Base-by-base conservation (phyloP, 495 filamentous ascomycete genomes). In the Podospora pseudoanserina region DNA sequence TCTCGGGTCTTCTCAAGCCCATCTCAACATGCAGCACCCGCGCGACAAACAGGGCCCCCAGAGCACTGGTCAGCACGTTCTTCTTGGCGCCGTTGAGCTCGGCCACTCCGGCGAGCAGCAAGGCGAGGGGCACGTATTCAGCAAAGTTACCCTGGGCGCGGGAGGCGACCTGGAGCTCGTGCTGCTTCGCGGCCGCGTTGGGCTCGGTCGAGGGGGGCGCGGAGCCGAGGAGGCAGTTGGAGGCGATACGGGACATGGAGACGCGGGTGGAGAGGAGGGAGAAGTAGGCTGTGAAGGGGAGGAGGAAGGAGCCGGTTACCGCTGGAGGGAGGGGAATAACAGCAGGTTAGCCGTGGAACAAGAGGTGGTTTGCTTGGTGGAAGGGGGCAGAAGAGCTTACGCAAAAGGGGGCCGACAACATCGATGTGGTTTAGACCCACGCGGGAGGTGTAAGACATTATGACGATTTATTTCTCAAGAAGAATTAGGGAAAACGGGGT, bases 211-310 rank as follows among this genome's bases (percentile, higher is more conserved):
- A 68, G 18, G 71, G 67, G 3, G 69, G 66, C 9, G 66, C 71
- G 65, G 80, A 74, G 64, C 79, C 79, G 18, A 82, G 60, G 34
- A 70, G 79, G 56, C 72, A 68, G 55, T 77, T 69, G 63, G 75
- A 70, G 20, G 67, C 65, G 9, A 84, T 58, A 19, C 82, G 78
- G 39, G 79, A 72, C 63, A 68, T 70, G 32, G 80, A 76, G 44
- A 84, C 74, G 60, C 82, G 78, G 65, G 72, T 74, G 67, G 75
- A 75, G 19, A 84, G 76, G 65, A 82, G 73, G 58, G 73, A 30
- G 59, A 81, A 77, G 65, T 84, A 83, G 9, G 79, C 79, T 15
- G 79, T 77, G 72, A 83, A 83, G 19, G 82, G 82, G 3, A 80
- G 68, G 56, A 78, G 75, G 71, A 79, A 84, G 59, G 76, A 75